A percentile compares a stretch with the other conserved stretches of the same genome.
These are phyloP conservation scores for Closterium sp. DNA, from an alignment of 139 green algal species.

Conservation along the genomic window DNA sequence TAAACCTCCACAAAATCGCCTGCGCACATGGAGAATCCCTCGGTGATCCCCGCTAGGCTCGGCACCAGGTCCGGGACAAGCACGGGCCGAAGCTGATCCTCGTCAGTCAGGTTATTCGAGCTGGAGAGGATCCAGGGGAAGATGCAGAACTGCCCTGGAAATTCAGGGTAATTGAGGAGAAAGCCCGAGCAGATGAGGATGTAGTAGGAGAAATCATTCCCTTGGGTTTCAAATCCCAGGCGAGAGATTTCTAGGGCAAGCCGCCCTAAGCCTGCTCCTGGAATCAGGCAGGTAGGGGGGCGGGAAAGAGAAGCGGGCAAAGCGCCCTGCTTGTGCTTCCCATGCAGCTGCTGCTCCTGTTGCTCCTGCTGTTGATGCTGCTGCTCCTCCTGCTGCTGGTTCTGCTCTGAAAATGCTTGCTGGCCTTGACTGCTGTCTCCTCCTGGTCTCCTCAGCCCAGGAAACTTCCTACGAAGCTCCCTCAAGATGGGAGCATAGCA, in stretches of 20 bases:
- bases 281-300: constrained; percentile 70
- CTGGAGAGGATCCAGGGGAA: constrained; percentile 74
- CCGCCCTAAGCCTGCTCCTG: constrained; percentile 81
- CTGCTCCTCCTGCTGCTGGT: neutral
- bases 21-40: constrained; percentile 83
- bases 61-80: constrained; percentile 46
- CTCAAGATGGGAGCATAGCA: constrained; percentile 44
- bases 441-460: neutral
- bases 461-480: constrained; percentile 38
- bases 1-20: constrained; percentile 97
- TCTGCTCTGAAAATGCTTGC: neutral
- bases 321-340: neutral
- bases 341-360: neutral
- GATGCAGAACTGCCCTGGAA: constrained; percentile 64
- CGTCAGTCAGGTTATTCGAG: constrained; percentile 71
- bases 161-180: constrained; percentile 73
- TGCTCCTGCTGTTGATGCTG: neutral
- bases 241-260: constrained; percentile 63
- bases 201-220: constrained; percentile 97
- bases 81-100: constrained; percentile 75
- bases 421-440: neutral
- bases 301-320: neutral
- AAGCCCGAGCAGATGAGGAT: constrained; percentile 91
- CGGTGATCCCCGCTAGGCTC: constrained; percentile 16
- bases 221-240: constrained; percentile 56